Evolutionary conservation across 495 filamentous ascomycete species (phyloP), one percentile per base, ranked within the genome.

Genomic region (Pseudoneurospora amorphoporcata): DNA sequence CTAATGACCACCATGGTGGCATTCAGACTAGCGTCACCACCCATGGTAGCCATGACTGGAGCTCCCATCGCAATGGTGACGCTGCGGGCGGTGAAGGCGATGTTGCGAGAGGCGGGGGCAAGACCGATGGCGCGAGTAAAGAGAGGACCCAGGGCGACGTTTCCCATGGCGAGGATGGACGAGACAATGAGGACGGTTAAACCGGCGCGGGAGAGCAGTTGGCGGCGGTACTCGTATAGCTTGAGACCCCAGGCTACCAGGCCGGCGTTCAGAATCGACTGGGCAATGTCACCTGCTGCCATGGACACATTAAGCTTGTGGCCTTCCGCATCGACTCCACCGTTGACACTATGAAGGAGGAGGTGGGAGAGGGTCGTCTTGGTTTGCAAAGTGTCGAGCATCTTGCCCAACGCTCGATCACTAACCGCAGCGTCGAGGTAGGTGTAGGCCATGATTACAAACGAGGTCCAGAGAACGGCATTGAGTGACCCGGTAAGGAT

Each of bases 161-260:
- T 86, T 8, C 68, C 72, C 4, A 82, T 73, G 8, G 83, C 79
- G 0, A 78, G 39, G 6, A 75, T 37, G 16, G 78, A 79, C 0
- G 81, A 80, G 23, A 81, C 81, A 9, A 77, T 45, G 19, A 83
- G 78, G 1, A 81, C 79, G 40, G 77, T 77, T 12, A 82, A 70
- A 4, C 83, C 84, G 5, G 80, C 80, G 73, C 80, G 74, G 8
- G 81, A 82, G 37, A 81, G 75, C 0, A 86, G 73, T 39, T 82
- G 82, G 1, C 70, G 41, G 14, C 84, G 81, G 77, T 84, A 84
- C 71, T 83, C 80, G 76, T 82, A 86, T 58, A 86, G 82, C 74
- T 86, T 86, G 68, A 86, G 78, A 0, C 84, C 84, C 80, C 84
- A 80, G 4, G 80, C 79, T 0, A 82, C 80, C 23, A 86, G 82